A percentile compares a stretch with the other conserved stretches of the same genome.
phyloP scores from a whole-genome alignment of 2,329 filamentous ascomycete genomes.

The Chaetomium strumarium region DNA sequence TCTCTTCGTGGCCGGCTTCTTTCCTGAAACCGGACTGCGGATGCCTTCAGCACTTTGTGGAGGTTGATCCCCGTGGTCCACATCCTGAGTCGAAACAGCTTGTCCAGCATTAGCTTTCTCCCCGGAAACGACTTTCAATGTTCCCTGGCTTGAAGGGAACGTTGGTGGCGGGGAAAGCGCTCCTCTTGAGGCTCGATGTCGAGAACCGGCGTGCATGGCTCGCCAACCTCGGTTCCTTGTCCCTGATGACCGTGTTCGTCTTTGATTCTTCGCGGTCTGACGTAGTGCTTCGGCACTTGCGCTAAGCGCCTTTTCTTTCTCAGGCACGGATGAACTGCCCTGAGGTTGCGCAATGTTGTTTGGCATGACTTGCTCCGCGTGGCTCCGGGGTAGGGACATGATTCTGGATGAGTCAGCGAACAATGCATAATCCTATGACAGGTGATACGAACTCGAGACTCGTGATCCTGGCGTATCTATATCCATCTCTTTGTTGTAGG shows the following conservation, averaged over 20 bases:
- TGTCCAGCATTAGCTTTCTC: neutral
- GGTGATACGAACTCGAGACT: constrained; percentile 9
- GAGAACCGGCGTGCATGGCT: neutral
- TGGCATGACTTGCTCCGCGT: neutral
- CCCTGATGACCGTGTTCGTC: neutral
- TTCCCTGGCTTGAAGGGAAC: neutral
- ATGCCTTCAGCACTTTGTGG: neutral
- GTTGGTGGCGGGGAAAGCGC: neutral
- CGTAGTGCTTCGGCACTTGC: neutral
- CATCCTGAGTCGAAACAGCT: neutral
- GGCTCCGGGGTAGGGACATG: neutral
- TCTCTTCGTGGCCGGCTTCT: constrained; percentile 7
- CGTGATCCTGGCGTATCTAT: constrained; percentile 10
- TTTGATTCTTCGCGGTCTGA: neutral
- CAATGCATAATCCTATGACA: no score
- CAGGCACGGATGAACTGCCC: neutral
- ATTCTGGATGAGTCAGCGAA: constrained; percentile 1
- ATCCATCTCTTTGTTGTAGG: constrained; percentile 13
- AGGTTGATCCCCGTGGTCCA: neutral
- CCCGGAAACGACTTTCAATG: neutral
- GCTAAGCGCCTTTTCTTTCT: neutral
- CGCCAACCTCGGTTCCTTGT: neutral
- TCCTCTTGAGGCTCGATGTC: neutral
- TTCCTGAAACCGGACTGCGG: neutral
- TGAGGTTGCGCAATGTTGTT: neutral